These are phyloP conservation scores for Pythium brachiatum DNA, from an alignment of 352 stramenopile genomes.

Conservation along the genomic window DNA sequence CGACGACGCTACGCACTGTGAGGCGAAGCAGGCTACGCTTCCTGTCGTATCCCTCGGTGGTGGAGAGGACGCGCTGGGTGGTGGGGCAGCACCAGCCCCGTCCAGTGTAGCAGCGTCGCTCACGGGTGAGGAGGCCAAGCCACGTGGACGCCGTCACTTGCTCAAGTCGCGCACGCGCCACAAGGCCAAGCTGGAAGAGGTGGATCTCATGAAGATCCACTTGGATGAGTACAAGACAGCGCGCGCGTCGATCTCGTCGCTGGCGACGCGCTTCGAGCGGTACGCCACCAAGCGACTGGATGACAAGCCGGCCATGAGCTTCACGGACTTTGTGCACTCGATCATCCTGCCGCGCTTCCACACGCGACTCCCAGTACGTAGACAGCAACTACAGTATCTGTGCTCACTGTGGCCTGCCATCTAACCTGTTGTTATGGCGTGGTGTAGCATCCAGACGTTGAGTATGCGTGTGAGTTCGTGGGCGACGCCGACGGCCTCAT, in stretches of 20 bases:
- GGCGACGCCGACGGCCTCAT: slow-evolving; percentile 69
- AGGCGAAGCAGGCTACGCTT: slow-evolving; percentile 8
- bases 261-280: slow-evolving; percentile 49
- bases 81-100: background rate
- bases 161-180: slow-evolving; percentile 66
- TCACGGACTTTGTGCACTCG: slow-evolving; percentile 80
- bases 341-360: slow-evolving; percentile 72
- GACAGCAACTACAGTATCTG: background rate
- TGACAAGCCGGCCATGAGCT: slow-evolving; percentile 55
- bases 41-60: background rate
- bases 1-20: slow-evolving; percentile 11
- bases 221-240: slow-evolving; percentile 61
- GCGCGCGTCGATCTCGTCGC: slow-evolving; percentile 37
- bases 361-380: slow-evolving; percentile 43
- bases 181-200: slow-evolving; percentile 57
- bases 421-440: background rate
- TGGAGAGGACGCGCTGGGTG: background rate
- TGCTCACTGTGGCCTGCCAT: background rate
- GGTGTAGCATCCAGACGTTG: slow-evolving; percentile 45
- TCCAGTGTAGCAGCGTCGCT: background rate
- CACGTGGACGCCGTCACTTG: slow-evolving; percentile 34
- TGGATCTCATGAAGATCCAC: slow-evolving; percentile 62
- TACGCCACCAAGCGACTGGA: slow-evolving; percentile 54
- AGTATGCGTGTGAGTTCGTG: slow-evolving; percentile 73
- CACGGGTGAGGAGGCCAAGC: slow-evolving; percentile 13